Conservation (phyloP, 371 early-diverging fungal species). For the Mucor irregularis region DNA sequence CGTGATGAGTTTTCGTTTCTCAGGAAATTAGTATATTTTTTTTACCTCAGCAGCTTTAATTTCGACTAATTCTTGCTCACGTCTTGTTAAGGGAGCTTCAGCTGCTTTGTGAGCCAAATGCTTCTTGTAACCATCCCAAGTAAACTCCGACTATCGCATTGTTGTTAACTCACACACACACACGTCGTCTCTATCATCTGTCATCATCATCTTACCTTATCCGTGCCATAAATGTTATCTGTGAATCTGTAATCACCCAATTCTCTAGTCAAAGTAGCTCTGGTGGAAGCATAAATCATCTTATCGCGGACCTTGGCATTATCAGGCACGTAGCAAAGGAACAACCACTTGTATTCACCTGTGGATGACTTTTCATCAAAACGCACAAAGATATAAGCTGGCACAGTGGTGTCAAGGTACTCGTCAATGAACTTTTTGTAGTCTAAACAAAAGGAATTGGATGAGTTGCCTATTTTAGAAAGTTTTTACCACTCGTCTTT, state of each 20-base stretch:
- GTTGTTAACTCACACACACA: background rate
- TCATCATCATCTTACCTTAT: constrained; percentile 35
- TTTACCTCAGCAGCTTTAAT: constrained; percentile 66
- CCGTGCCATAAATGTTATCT: constrained; percentile 80
- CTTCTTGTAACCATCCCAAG: constrained; percentile 72
- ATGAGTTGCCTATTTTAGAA: background rate
- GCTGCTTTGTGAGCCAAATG: constrained; percentile 73
- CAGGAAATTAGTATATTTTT: background rate
- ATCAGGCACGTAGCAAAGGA: constrained; percentile 81
- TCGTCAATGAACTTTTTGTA: constrained; percentile 29
- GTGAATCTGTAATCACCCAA: constrained; percentile 79
- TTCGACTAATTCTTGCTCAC: constrained; percentile 75
- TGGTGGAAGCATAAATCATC: constrained; percentile 87
- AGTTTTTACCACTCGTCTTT: background rate
- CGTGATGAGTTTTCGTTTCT: no score
- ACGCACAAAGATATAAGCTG: constrained; percentile 71
- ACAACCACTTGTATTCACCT: constrained; percentile 70
- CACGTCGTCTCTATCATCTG: background rate
- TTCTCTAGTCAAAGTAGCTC: constrained; percentile 73
- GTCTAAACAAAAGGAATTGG: background rate
- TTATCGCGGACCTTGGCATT: constrained; percentile 80
- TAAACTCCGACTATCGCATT: constrained; percentile 55
- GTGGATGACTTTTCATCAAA: constrained; percentile 50
- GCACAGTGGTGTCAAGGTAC: constrained; percentile 57
- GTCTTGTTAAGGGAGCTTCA: constrained; percentile 79